Percentiles rank a stretch among this genome's conserved stretches.
These are phyloP conservation scores for Castanospermum australe DNA, from an alignment of 306 rosid genomes.

Conservation along the genomic window DNA sequence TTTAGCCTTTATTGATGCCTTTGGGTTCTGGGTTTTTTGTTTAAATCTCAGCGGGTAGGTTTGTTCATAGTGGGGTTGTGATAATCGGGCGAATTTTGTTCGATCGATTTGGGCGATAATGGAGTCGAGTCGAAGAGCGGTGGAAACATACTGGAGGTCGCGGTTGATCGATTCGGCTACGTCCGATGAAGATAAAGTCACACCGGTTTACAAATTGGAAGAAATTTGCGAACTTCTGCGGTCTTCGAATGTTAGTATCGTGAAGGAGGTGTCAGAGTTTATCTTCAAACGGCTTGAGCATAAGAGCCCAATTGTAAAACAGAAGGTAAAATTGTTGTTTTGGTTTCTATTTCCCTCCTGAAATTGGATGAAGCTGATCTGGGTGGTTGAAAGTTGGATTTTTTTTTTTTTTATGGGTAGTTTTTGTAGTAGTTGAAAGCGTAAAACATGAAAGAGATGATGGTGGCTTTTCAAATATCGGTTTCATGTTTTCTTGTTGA, in stretches of 20 bases:
- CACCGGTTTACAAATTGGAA: constrained; percentile 91
- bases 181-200: constrained; percentile 87
- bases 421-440: not conserved
- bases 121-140: constrained; percentile 98
- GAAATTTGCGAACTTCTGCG: constrained; percentile 83
- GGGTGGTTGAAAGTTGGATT: not conserved
- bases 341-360: not conserved
- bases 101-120: constrained; percentile 38
- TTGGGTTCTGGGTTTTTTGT: not conserved
- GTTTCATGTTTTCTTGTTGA: not conserved
- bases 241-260: constrained; percentile 85
- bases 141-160: constrained; percentile 95
- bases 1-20: not conserved
- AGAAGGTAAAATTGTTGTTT: constrained; percentile 68
- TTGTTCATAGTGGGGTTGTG: constrained; percentile 10
- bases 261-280: constrained; percentile 87
- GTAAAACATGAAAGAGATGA: not conserved
- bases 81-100: not conserved
- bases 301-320: constrained; percentile 90
- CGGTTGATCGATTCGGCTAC: constrained; percentile 87
- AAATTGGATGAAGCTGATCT: constrained; percentile 38
- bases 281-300: constrained; percentile 83
- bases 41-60: constrained; percentile 24
- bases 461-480: not conserved
- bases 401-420: not conserved